A percentile compares a stretch with the other conserved stretches of the same genome.
Evolutionary conservation across 305 asterid genomes (phyloP).

Genomic region (Ruellia speciosa): DNA sequence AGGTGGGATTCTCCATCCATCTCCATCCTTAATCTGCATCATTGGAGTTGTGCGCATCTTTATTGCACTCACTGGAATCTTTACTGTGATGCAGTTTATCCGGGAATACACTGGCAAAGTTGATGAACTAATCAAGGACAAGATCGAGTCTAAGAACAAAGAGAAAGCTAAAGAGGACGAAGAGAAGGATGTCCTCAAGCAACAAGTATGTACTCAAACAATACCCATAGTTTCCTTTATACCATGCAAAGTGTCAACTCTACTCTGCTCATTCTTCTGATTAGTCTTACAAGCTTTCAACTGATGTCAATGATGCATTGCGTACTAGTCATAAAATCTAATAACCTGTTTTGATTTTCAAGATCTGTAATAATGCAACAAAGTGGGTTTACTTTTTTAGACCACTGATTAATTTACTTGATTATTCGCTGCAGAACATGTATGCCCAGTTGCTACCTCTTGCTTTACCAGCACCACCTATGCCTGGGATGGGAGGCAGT

Average conservation of each 20-base stretch:
- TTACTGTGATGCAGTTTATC: conserved; percentile 55
- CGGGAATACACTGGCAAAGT: conserved; percentile 95
- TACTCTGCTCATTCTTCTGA: too few relatives aligned
- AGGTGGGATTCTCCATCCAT: conserved; percentile 41
- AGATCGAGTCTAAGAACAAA: conserved; percentile 70
- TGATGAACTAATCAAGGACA: conserved; percentile 85
- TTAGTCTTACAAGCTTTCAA: too few relatives aligned
- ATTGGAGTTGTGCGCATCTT: not conserved
- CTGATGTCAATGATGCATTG: too few relatives aligned
- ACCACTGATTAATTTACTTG: conserved; percentile 7
- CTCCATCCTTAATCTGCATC: not conserved
- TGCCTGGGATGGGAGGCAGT: conserved; percentile 78
- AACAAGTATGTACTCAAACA: conserved; percentile 54
- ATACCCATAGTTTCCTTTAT: not conserved
- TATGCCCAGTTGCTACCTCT: conserved; percentile 89
- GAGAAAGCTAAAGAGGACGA: conserved; percentile 73
- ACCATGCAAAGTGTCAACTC: not conserved
- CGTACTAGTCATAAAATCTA: too few relatives aligned
- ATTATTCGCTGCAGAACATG: conserved; percentile 69
- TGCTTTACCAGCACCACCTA: conserved; percentile 95
- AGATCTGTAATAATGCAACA: not conserved
- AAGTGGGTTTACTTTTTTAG: not conserved
- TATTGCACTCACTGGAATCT: conserved; percentile 1
- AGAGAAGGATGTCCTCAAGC: conserved; percentile 78
- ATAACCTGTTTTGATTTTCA: not conserved